These are phyloP conservation scores for Myriosclerotinia scirpicola DNA, from an alignment of 2,329 filamentous ascomycete genomes.

Conservation along the genomic window DNA sequence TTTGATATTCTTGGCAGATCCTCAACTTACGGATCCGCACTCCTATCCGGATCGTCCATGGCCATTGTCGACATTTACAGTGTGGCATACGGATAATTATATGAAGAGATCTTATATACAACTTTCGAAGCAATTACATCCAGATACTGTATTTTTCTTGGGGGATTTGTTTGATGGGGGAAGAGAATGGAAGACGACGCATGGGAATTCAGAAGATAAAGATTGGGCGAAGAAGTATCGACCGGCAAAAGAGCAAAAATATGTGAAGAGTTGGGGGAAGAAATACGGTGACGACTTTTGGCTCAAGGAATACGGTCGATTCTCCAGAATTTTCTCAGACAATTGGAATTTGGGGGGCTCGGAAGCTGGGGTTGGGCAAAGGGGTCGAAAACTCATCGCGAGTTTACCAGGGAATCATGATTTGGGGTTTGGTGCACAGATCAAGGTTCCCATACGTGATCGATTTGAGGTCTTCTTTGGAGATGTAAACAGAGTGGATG, in stretches of 20 bases:
- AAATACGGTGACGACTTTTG: slow-evolving; percentile 81
- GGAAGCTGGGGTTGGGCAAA: slow-evolving; percentile 56
- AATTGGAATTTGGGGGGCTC: slow-evolving; percentile 61
- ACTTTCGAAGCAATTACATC: slow-evolving; percentile 72
- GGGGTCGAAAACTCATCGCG: slow-evolving; percentile 75
- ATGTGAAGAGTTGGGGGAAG: slow-evolving; percentile 66
- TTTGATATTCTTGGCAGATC: slow-evolving; percentile 68
- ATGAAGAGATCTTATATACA: slow-evolving; percentile 78
- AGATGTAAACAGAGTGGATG: slow-evolving; percentile 83
- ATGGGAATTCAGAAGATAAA: slow-evolving; percentile 59
- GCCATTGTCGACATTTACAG: slow-evolving; percentile 66
- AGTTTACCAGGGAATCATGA: slow-evolving; percentile 95
- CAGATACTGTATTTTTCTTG: slow-evolving; percentile 86
- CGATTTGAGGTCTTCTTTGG: slow-evolving; percentile 89
- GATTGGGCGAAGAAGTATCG: slow-evolving; percentile 55
- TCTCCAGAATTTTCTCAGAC: slow-evolving; percentile 79
- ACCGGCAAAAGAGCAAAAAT: slow-evolving; percentile 53
- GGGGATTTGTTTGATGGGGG: slow-evolving; percentile 96
- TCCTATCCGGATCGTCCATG: slow-evolving; percentile 71
- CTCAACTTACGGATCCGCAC: slow-evolving; percentile 72
- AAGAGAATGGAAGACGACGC: slow-evolving; percentile 82
- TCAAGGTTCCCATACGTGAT: slow-evolving; percentile 76
- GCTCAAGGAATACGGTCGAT: slow-evolving; percentile 82
- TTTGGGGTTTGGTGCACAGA: slow-evolving; percentile 81
- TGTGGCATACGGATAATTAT: slow-evolving; percentile 84